A percentile compares a stretch with the other conserved stretches of the same genome.
phyloP scores from a whole-genome alignment of 331 rosid species.

The Dryas integrifolia region DNA sequence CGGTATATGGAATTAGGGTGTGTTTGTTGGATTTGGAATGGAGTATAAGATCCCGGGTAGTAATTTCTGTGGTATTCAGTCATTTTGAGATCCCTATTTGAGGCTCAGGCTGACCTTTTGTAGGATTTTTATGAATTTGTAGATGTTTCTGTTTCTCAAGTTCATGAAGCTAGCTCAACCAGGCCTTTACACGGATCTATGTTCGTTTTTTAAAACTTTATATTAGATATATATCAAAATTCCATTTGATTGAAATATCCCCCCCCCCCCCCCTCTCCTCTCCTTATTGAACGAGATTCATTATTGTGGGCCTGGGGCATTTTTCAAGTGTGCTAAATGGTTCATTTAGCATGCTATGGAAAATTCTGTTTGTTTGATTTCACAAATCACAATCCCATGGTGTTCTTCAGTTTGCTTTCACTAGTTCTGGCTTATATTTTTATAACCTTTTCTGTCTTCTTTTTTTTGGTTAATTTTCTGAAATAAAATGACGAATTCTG shows the following conservation, averaged over 20 bases:
- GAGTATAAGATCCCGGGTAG: no score
- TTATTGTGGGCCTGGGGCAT: not conserved
- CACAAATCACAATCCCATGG: not conserved
- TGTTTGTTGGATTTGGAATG: not conserved
- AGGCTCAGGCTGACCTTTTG: not conserved
- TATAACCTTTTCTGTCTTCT: not conserved
- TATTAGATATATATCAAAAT: not conserved
- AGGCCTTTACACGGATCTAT: not conserved
- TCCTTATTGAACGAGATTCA: not conserved
- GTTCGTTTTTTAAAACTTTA: not conserved
- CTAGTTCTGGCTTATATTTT: not conserved
- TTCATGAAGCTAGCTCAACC: not conserved
- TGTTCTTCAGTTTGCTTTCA: not conserved
- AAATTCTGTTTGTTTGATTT: conserved; percentile 1
- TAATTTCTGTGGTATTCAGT: not conserved
- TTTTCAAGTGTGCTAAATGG: not conserved
- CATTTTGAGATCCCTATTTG: not conserved
- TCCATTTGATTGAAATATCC: not conserved
- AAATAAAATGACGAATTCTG: not conserved
- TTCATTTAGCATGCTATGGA: not conserved
- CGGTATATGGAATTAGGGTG: not conserved
- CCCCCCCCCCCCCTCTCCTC: not conserved
- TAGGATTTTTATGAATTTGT: not conserved
- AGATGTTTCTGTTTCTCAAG: not conserved
- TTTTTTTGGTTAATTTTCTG: not conserved